Base-by-base conservation (phyloP, 306 rosid genomes). In the Quillaja saponaria region DNA sequence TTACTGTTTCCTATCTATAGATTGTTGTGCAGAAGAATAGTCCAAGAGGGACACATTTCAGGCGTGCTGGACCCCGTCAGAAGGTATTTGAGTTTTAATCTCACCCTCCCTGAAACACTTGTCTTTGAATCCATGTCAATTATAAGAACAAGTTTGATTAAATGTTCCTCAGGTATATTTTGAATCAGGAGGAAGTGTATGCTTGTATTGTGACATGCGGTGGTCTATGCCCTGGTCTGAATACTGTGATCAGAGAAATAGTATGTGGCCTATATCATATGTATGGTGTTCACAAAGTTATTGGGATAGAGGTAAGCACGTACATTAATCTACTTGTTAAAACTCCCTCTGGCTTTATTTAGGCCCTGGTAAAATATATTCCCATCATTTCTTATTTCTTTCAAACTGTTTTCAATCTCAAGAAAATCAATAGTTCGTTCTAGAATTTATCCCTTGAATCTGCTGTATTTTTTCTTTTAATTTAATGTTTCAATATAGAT, bases 141-240 rank as follows among this genome's bases (percentile, higher is more conserved):
- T 20, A 20, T 49, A 20, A 35, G 25, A 40, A 47, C 14, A 6
- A 25, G 17, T 46, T 2, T 18, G 10, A 31, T 47, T 34, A 40
- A 14, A 28, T 47, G 41, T 34, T 45, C 42, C 42, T 39, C 79
- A 80, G 86, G 89, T 80, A 40, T 78, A 50, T 49, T 84, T 84
- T 25, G 82, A 78, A 68, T 49, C 83, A 17, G 81, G 81, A 78
- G 51, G 89, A 80, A 13, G 79, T 76, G 41, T 64, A 68, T 15
- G 84, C 83, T 1, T 80, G 88, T 49, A 75, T 83, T 31, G 88
- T 83, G 47, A 83, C 88, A 58, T 80, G 86, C 13, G 89, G 89
- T 42, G 81, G 89, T 25, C 63, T 80, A 34, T 84, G 89, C 34
- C 86, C 86, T 4, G 85, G 85, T 38, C 77, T 80, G 13, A 83